Evolutionary conservation across 2,329 filamentous ascomycete genomes (phyloP), one percentile per base, ranked within the genome.

Genomic region (Juglanconis oblonga): DNA sequence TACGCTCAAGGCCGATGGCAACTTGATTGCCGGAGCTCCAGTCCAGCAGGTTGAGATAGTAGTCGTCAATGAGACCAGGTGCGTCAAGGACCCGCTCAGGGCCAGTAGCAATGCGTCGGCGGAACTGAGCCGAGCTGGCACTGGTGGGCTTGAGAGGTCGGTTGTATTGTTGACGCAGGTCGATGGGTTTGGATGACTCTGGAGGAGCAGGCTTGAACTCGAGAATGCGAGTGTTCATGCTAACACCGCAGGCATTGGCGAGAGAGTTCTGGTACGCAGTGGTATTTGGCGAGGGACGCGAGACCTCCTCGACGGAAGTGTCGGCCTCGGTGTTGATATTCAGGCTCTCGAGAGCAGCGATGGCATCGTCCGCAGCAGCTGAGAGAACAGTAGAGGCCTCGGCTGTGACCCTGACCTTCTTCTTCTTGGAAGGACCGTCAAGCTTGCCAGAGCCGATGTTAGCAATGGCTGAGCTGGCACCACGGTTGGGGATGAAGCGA

Each of bases 1-100:
- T 96, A 67, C 94, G 92, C 80, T 98, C 95, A 11, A 99, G 87
- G 59, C 94, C 95, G 72, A 99, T 98, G 52, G 95, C 95, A 57
- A 99, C 94, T 76, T 99, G 95, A 81, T 99, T 99, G 62, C 90
- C 89, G 6, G 92, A 95, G 72, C 93, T 97, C 95, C 95, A 99
- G 80, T 99, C 95, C 32, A 99, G 87, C 44, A 99, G 84, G 81
- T 99, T 99, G 69, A 99, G 89, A 76, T 99, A 99, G 84, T 98
- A 99, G 79, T 99, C 95, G 70, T 99, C 95, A 63, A 98, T 90
- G 56, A 99, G 86, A 58, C 94, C 95, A 5, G 95, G 95, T 4
- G 95, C 95, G 76, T 99, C 95, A 32, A 99, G 86, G 13, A 99
- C 95, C 65, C 95, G 91, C 77, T 99, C 95, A 10, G 95, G 95